These are phyloP conservation scores for Plectosphaerella plurivora DNA, from an alignment of 2,329 filamentous ascomycete genomes.

Conservation along the genomic window DNA sequence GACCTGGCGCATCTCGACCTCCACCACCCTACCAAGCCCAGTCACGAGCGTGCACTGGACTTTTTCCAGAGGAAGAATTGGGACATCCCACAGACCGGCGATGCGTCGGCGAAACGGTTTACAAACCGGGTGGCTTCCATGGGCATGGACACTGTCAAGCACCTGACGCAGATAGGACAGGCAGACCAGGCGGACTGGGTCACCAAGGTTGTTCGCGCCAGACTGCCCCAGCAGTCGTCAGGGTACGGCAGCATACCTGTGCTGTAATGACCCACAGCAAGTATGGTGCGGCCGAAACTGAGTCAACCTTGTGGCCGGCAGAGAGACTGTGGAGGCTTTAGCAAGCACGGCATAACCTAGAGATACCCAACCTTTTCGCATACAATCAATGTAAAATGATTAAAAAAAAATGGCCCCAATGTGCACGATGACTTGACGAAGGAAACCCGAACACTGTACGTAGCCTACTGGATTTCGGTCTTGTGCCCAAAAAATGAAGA, in stretches of 20 bases:
- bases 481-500: neutral
- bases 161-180: constrained; percentile 35
- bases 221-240: constrained; percentile 18
- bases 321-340: too few species aligned
- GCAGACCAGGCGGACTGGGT: constrained; percentile 35
- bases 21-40: constrained; percentile 48
- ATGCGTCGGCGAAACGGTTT: constrained; percentile 5
- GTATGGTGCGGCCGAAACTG: too few species aligned
- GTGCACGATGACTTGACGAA: too few species aligned
- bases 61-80: constrained; percentile 28
- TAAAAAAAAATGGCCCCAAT: too few species aligned
- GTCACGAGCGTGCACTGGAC: constrained; percentile 39
- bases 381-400: too few species aligned
- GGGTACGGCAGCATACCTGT: neutral
- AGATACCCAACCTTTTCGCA: too few species aligned
- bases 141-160: constrained; percentile 36
- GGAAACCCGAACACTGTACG: too few species aligned
- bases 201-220: constrained; percentile 29
- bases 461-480: too few species aligned
- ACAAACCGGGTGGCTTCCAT: constrained; percentile 10
- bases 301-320: too few species aligned
- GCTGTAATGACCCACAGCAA: neutral
- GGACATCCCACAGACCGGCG: neutral
- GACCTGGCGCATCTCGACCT: constrained; percentile 51
- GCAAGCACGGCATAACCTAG: too few species aligned